Evolutionary conservation across 345 rosid species (phyloP).

Genomic region (Anacardium occidentale): DNA sequence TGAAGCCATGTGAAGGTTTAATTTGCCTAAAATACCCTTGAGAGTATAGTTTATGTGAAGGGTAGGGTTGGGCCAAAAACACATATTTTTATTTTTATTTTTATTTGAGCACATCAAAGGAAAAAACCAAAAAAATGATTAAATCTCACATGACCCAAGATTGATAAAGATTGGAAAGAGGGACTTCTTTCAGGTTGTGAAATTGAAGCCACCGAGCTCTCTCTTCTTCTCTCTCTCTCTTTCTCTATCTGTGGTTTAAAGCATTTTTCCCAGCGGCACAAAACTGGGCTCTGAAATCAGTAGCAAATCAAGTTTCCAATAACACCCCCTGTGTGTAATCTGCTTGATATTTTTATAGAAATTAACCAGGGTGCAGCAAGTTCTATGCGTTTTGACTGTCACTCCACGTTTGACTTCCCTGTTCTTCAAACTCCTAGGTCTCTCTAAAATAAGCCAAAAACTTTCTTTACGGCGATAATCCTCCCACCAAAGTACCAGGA

Average conservation of each 20-base stretch:
- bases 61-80: not conserved
- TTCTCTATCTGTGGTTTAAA: not conserved
- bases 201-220: slow-evolving; percentile 9
- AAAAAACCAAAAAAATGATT: slow-evolving; percentile 19
- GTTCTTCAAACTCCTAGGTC: slow-evolving; percentile 29
- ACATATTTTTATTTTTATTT: too few relatives aligned
- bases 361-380: slow-evolving; percentile 22
- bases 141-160: slow-evolving; percentile 21
- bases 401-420: slow-evolving; percentile 28
- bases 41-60: not conserved
- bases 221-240: slow-evolving; percentile 2
- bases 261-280: slow-evolving; percentile 9
- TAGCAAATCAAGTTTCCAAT: slow-evolving; percentile 21
- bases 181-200: slow-evolving; percentile 20
- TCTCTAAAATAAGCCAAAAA: slow-evolving; percentile 12
- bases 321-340: slow-evolving; percentile 10
- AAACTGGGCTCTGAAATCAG: slow-evolving; percentile 31
- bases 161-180: slow-evolving; percentile 15
- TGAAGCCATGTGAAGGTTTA: not conserved
- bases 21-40: slow-evolving; percentile 13
- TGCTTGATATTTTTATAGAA: not conserved
- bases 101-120: too few relatives aligned
- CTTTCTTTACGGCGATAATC: slow-evolving; percentile 12
- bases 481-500: not conserved
- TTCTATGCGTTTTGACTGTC: slow-evolving; percentile 40